phyloP scores from a whole-genome alignment of 1,284 basidiomycete species.

The Xerocomus alliaceus region DNA sequence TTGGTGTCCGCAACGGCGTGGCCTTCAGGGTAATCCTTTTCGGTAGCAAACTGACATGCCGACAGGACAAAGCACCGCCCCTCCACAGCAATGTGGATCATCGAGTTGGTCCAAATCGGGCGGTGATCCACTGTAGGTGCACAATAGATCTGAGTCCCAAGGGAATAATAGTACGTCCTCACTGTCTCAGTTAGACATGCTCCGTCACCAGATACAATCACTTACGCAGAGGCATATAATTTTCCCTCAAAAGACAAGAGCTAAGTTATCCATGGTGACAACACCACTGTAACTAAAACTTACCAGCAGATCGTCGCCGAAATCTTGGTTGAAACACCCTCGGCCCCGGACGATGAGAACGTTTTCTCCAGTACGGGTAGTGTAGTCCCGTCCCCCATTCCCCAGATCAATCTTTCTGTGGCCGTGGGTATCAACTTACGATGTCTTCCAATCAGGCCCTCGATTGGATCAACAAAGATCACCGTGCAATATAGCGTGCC shows the following conservation, averaged over 20 bases:
- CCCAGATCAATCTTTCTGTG: conserved; percentile 74
- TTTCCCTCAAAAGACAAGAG: conserved; percentile 58
- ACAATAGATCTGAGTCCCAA: conserved; percentile 70
- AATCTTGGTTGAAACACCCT: conserved; percentile 55
- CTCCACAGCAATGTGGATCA: conserved; percentile 78
- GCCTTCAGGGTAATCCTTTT: conserved; percentile 64
- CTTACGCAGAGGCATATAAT: conserved; percentile 76
- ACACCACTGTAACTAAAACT: conserved; percentile 26
- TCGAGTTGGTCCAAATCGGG: conserved; percentile 66
- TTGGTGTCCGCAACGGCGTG: conserved; percentile 54
- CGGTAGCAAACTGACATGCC: conserved; percentile 68
- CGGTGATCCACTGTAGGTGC: conserved; percentile 76
- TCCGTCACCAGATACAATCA: neutral
- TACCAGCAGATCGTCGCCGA: conserved; percentile 75
- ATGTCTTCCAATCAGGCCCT: conserved; percentile 69
- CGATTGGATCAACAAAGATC: conserved; percentile 65
- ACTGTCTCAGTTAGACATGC: conserved; percentile 44
- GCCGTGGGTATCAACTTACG: conserved; percentile 79
- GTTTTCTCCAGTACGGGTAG: conserved; percentile 51
- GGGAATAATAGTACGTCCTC: conserved; percentile 65
- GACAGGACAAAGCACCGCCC: conserved; percentile 79
- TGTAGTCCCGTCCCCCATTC: conserved; percentile 61
- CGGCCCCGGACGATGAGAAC: conserved; percentile 35
- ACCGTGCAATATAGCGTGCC: conserved; percentile 77
- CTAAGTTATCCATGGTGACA: conserved; percentile 5